These are phyloP conservation scores for Hymenoscyphus repandus DNA, from an alignment of 2,329 filamentous ascomycete species.

Conservation along the genomic window DNA sequence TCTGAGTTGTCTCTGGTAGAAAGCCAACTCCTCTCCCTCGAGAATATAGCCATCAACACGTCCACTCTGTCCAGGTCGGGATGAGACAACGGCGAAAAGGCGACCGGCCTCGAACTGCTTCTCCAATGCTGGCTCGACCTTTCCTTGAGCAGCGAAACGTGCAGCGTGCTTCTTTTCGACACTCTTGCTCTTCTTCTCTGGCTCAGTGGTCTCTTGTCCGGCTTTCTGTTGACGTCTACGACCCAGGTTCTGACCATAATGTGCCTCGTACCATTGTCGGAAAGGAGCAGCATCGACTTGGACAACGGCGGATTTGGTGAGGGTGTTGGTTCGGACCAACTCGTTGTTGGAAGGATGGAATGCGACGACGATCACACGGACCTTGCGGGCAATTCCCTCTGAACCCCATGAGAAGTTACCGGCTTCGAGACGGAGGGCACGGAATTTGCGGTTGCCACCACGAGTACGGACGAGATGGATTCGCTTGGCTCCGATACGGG, in stretches of 20 bases:
- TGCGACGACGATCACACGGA: slow-evolving; percentile 94
- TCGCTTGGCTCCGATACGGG: slow-evolving; percentile 96
- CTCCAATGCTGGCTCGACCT: slow-evolving; percentile 90
- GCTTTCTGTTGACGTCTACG: slow-evolving; percentile 84
- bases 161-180: slow-evolving; percentile 96
- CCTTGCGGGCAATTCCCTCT: slow-evolving; percentile 97
- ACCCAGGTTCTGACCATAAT: slow-evolving; percentile 90
- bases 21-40: slow-evolving; percentile 98
- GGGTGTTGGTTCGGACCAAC: slow-evolving; percentile 99
- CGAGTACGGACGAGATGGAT: slow-evolving; percentile 96
- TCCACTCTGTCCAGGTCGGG: slow-evolving; percentile 93
- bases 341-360: slow-evolving; percentile 99
- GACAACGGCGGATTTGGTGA: slow-evolving; percentile 97
- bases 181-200: slow-evolving; percentile 84
- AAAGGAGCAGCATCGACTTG: slow-evolving; percentile 98
- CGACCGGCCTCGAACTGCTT: slow-evolving; percentile 99
- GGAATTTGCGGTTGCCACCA: slow-evolving; percentile 99
- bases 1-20: slow-evolving; percentile 99
- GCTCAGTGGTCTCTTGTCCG: slow-evolving; percentile 38
- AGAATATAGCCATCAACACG: slow-evolving; percentile 96
- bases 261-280: slow-evolving; percentile 99
- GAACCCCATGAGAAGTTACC: slow-evolving; percentile 99
- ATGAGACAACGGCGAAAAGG: slow-evolving; percentile 88
- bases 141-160: slow-evolving; percentile 76
- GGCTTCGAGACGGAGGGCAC: slow-evolving; percentile 94